Evolutionary conservation across 1,139 yeast species (phyloP).

Genomic region (Saccharomyces hybrid): DNA sequence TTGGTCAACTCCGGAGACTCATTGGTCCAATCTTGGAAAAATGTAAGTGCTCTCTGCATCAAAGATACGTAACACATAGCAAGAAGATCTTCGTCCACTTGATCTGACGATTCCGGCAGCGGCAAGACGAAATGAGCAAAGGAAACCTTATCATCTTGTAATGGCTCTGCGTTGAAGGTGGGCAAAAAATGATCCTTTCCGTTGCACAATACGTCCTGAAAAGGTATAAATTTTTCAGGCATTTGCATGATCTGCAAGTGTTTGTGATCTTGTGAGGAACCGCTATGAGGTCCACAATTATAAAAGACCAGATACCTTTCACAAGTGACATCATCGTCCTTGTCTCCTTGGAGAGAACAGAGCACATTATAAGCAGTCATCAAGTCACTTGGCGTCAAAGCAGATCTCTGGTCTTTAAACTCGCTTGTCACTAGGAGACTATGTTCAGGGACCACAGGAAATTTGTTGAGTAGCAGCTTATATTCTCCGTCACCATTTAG

Average conservation of each 20-base stretch:
- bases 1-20: slow-evolving; percentile 29
- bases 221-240: slow-evolving; percentile 52
- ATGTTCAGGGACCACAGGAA: slow-evolving; percentile 74
- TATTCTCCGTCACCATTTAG: slow-evolving; percentile 44
- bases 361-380: slow-evolving; percentile 50
- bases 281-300: slow-evolving; percentile 81
- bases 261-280: slow-evolving; percentile 89
- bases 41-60: slow-evolving; percentile 61
- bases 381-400: slow-evolving; percentile 63
- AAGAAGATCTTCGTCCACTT: slow-evolving; percentile 41
- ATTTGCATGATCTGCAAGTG: slow-evolving; percentile 79
- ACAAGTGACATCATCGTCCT: slow-evolving; percentile 17
- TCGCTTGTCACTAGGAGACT: slow-evolving; percentile 68
- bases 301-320: slow-evolving; percentile 64
- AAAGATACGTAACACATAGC: slow-evolving; percentile 62
- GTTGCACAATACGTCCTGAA: slow-evolving; percentile 48
- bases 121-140: slow-evolving; percentile 78
- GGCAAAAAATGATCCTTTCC: slow-evolving; percentile 49
- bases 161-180: slow-evolving; percentile 45
- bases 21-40: slow-evolving; percentile 44
- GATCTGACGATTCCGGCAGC: slow-evolving; percentile 41
- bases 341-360: slow-evolving; percentile 31
- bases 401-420: slow-evolving; percentile 62
- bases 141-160: slow-evolving; percentile 53
- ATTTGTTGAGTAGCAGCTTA: slow-evolving; percentile 71